Conservation (phyloP, 495 filamentous ascomycete genomes). For the Talaromyces ruber region DNA sequence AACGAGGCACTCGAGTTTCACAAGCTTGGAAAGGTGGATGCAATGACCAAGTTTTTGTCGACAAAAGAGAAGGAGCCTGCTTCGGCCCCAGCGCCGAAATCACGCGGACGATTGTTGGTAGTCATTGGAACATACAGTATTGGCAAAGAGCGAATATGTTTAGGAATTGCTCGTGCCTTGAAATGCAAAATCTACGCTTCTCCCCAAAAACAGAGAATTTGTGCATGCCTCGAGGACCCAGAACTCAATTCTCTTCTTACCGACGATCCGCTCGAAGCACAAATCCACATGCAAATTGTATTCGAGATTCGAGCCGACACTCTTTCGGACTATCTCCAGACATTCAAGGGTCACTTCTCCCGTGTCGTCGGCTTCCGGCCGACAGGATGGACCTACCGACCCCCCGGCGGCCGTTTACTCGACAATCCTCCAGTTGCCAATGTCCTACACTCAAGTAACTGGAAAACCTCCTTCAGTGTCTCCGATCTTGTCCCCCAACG, state of each 20-base stretch:
- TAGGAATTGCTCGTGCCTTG: constrained; percentile 82
- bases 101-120: constrained; percentile 66
- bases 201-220: constrained; percentile 73
- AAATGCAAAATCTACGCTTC: constrained; percentile 86
- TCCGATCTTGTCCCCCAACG: constrained; percentile 66
- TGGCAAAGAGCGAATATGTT: constrained; percentile 92
- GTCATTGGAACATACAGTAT: constrained; percentile 97
- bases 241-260: constrained; percentile 74
- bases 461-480: constrained; percentile 59
- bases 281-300: constrained; percentile 95
- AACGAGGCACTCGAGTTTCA: constrained; percentile 40
- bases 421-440: constrained; percentile 57
- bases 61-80: constrained; percentile 7
- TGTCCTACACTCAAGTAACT: constrained; percentile 64
- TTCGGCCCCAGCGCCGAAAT: constrained; percentile 7
- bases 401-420: constrained; percentile 52
- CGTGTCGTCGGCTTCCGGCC: constrained; percentile 89
- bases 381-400: constrained; percentile 83
- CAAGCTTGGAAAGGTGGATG: constrained; percentile 38
- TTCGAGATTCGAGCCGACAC: constrained; percentile 87
- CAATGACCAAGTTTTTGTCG: constrained; percentile 57
- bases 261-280: constrained; percentile 68
- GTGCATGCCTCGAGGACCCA: constrained; percentile 72
- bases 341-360: constrained; percentile 66
- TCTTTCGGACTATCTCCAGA: constrained; percentile 75